Evolutionary conservation across 1,139 yeast species (phyloP), one percentile per base, ranked within the genome.

Genomic region (Yamadazyma taylorii): DNA sequence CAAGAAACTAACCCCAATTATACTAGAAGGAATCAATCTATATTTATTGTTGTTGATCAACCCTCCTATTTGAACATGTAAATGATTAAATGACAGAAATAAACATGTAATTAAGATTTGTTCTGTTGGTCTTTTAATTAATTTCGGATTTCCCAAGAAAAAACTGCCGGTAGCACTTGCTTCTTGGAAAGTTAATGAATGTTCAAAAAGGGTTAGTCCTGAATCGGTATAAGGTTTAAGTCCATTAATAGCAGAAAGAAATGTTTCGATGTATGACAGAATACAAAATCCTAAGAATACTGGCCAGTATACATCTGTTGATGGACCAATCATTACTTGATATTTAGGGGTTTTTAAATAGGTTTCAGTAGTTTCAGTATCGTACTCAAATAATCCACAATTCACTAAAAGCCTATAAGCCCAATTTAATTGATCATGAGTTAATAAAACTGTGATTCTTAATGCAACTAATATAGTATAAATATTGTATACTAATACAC

Each of bases 111-210:
- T 54, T 25, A 83, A 58, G 15, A 81, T 61, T 50, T 78, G 82
- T 26, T 73, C 73, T 0, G 80, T 67, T 7, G 87, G 82, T 15
- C 69, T 52, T 26, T 60, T 61, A 4, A 43, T 46, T 16, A 45
- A 38, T 15, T 48, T 48, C 9, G 53, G 45, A 36, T 55, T 51
- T 11, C 61, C 59, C 36, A 61, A 51, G 37, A 65, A 56, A 22
- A 61, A 47, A 0, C 60, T 60, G 1, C 59, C 60, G 16, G 69
- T 59, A n/a, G 74, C 64, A 48, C 79, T 79, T 22, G 75, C 79
- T 50, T 83, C 90, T 52, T 84, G 89, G 52, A 82, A 83, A 10
- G 87, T 85, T 21, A 83, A 58, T 1, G 89, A 81, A 51, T 79
- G 83, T 52, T 85, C 94, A 56, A 85, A 83, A 23, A 84, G 60